Evolutionary conservation across 192 early-diverging fungal genomes (phyloP), one percentile per base, ranked within the genome.

Genomic region (Pilaira anomala): DNA sequence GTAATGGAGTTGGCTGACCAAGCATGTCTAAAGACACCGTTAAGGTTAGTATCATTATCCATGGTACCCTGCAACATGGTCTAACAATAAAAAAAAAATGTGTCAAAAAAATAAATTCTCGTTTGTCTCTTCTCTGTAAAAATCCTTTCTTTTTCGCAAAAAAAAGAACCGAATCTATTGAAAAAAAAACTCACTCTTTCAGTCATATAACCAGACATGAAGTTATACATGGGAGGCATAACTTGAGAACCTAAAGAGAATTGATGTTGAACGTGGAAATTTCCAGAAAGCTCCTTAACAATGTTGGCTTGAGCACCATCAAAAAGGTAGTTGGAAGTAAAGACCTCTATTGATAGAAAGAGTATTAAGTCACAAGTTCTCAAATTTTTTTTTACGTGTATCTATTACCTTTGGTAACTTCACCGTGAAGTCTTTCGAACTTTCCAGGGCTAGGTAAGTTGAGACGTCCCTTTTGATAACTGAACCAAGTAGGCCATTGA

Each of bases 301-400:
- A 98, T 81, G 63, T 98, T 94, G 54, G 94, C 91, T 62, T 93
- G 92, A 5, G 89, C 96, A 62, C 97, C 97, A 61, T 99, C 94
- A 71, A 98, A 92, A 66, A 93, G 75, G 75, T 89, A 88, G 76
- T 92, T 88, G 19, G 93, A 88, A 67, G 91, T 78, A 75, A 96
- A 88, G 19, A 88, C 85, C 53, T 76, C 87, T 94, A 68, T 52
- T 19, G 13, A 25, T 22, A 50, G 9, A 42, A 25, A 54, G 56
- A 14, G 40, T 42, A 48, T 51, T 63, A 58, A 7, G 49, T 51
- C 44, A 25, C 13, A 33, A 19, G 33, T 7, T 21, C 55, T 7
- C 39, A 42, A 66, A 44, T 2, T 3, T 12, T 26, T 16, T 1
- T 45, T 25, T n/a, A n/a, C n/a, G n/a, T n/a, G n/a, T n/a, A n/a